Base-by-base conservation (phyloP, 257 asterid species). In the Striga asiatica region DNA sequence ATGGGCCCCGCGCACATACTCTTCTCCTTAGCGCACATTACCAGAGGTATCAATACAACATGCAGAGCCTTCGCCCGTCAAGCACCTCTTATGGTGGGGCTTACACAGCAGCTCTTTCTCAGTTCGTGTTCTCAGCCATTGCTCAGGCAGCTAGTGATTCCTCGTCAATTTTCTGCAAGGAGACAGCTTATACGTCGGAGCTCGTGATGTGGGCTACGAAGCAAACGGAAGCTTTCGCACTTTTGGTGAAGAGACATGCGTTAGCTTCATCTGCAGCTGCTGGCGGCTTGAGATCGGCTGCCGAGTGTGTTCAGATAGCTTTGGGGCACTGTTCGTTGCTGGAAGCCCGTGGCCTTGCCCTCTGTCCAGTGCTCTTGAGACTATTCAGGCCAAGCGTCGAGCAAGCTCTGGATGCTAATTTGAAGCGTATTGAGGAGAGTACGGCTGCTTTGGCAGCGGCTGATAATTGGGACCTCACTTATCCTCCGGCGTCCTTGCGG, bases 131-230 rank as follows among this genome's bases (percentile, higher is more conserved):
- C 72, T 92, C 98, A 50, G 91, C 94, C 56, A 81, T 92, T 73
- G 89, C 97, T 67, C 98, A 92, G 73, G 98, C 95, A 22, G 83
- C 93, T 20, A 92, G 86, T 66, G 98, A 92, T 74, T 88, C 97
- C 11, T 62, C 74, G 46, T 71, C 76, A 54, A 88, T 92, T 69
- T 92, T 92, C 45, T 95, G 97, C 62, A 57, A 79, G 84, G 98
- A 92, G 74, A 74, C 85, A 12, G 93, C 94, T 62, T 88, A 88
- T 72, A 72, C 94, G 65, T 92, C 98, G 23, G 98, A 92, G 73
- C 92, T 92, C 45, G 97, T 92, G 67, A 80, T 88, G 92, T 92
- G 98, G 98, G 94, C 98, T 28, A 88, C 95, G 6, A 92, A 92
- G 66, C 95, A 87, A 68, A 79, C 96, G 1, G 97, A 88, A 76